Base-by-base conservation (phyloP, 1,284 basidiomycete genomes). In the Neolentinus lepideus region DNA sequence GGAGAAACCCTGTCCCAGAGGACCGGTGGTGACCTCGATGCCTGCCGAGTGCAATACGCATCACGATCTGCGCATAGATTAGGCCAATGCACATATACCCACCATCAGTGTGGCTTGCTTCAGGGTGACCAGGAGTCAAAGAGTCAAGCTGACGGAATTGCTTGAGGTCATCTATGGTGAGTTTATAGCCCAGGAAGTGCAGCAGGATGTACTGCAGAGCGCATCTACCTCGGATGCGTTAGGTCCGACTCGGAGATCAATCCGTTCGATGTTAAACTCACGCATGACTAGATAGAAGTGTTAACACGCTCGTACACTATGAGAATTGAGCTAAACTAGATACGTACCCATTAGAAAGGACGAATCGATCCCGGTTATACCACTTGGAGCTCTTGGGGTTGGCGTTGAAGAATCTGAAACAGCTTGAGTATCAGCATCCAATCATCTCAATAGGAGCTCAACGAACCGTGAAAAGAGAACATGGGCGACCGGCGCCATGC, bases 21-120 rank as follows among this genome's bases (percentile, higher is more conserved):
- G 94, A 60, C 94, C 95, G 56, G 95, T 98, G 63, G 94, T 98
- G 61, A 97, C 93, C 75, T 98, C 94, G 60, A 98, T 83, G 65
- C 83, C 84, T 86, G 54, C 10, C 54, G 35, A 22, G 11, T 22
- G 55, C 60, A 50, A 4, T 4, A 21, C 24, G 19, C 19, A 50
- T 27, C 35, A 16, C 51, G 59, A 36, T 36, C 35, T 26, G 33
- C 35, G 16, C n/a, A 14, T 16, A 51, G 4, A 2, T 9, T 51
- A 25, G 22, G 21, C 35, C 16, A 55, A 22, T 59, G 53, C 55
- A 43, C 26, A 53, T 24, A 8, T 22, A 59, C 66, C 55, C 63
- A 75, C 94, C 94, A 63, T 94, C 90, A 22, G 93, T 94, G 70
- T 94, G 89, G 58, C 84, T 81, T 56, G 83, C 76, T 72, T 98